Evolutionary conservation across 768 basidiomycete genomes (phyloP), one percentile per base, ranked within the genome.

Genomic region (Pleurotus ostreatus): DNA sequence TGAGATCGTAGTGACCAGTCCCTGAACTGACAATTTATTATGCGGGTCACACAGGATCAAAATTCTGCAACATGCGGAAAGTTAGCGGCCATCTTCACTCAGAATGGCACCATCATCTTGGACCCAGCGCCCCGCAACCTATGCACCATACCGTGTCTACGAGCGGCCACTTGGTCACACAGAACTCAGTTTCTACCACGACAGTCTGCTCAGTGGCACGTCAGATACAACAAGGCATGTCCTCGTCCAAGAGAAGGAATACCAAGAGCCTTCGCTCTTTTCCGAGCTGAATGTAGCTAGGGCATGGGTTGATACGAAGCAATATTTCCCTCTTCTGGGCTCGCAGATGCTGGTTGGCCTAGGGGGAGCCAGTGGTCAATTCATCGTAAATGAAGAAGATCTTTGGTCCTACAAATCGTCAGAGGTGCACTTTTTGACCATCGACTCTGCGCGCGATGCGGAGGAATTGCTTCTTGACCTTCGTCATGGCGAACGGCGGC

Each of bases 241-340:
- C 3, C 64, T 69, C 44, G 53, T 78, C 30, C 55, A 71, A 56
- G 41, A 70, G 11, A 26, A 58, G 20, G 40, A 59, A 55, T 39
- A 70, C 12, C 30, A 58, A 20, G 40, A 59, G 7, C 59, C 62
- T 15, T 56, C 55, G 46, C 58, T 57, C 22, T 54, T 67, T 34
- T 65, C 37, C 11, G 55, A 64, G 5, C 60, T 61, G 9, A 81
- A 77, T 56, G 61, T 84, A 39, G 34, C 46, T 1, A 65, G 67
- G 25, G 70, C 78, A 1, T 86, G 82, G 82, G 25, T 67, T 18
- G 62, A 71, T 9, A 64, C 80, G 18, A 85, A 85, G 64, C 67
- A 65, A 23, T 73, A 69, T 34, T 82, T 71, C 57, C 83, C 83
- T 2, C 69, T 85, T 3, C 75, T 80, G 11, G 79, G 72, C 3